Conservation (phyloP, 306 rosid genomes). For the Ochetophila trinervis region DNA sequence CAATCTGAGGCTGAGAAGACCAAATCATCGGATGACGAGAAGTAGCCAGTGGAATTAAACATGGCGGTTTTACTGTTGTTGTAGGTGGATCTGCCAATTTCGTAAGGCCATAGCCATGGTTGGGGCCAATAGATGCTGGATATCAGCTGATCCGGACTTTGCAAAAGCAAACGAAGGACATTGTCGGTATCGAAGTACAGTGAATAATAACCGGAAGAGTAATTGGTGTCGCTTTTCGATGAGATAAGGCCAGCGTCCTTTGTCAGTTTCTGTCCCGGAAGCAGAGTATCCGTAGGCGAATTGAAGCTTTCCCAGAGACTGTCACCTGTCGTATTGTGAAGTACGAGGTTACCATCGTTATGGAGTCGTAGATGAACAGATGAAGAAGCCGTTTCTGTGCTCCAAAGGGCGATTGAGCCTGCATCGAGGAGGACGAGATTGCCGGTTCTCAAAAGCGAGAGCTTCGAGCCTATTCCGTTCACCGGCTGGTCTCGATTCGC, state of each 20-base stretch:
- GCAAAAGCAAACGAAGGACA: conserved; percentile 37
- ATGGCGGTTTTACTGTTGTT: conserved; percentile 37
- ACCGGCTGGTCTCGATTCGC: conserved; percentile 49
- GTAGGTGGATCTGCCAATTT: conserved; percentile 19
- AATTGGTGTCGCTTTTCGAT: conserved; percentile 42
- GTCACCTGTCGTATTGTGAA: neutral
- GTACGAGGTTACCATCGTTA: conserved; percentile 45
- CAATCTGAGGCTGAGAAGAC: conserved; percentile 21
- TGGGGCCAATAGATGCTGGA: conserved; percentile 48
- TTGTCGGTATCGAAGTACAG: conserved; percentile 39
- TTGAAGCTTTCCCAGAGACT: conserved; percentile 55
- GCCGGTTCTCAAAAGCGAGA: conserved; percentile 31
- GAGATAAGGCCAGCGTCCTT: conserved; percentile 33
- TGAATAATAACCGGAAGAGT: conserved; percentile 44
- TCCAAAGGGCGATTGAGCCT: conserved; percentile 36
- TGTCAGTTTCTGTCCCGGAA: conserved; percentile 45
- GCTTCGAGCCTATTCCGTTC: conserved; percentile 43
- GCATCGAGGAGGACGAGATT: conserved; percentile 41
- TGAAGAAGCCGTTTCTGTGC: conserved; percentile 32
- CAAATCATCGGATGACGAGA: conserved; percentile 36
- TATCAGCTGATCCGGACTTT: conserved; percentile 30
- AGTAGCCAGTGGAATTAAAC: conserved; percentile 33
- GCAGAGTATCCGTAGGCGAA: conserved; percentile 53
- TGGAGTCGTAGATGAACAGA: conserved; percentile 19
- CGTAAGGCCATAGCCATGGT: conserved; percentile 33